These are phyloP conservation scores for Zygosaccharomyces rouxii DNA, from an alignment of 805 yeast genomes.

Conservation along the genomic window DNA sequence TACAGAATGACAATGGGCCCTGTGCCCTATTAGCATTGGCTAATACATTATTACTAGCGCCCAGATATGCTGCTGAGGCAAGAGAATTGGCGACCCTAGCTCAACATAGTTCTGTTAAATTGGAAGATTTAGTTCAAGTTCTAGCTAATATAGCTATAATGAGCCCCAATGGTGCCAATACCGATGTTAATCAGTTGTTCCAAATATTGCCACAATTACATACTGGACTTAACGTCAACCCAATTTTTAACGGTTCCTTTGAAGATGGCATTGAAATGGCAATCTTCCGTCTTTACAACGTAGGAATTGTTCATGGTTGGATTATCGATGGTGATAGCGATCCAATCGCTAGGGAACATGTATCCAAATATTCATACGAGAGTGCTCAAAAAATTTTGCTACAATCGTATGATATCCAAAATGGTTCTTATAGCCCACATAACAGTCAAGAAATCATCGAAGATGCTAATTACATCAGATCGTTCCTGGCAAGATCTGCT, in stretches of 20 bases:
- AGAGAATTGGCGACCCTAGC: slow-evolving; percentile 34
- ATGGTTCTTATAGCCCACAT: slow-evolving; percentile 23
- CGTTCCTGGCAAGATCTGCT: slow-evolving; percentile 56
- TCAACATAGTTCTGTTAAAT: slow-evolving; percentile 30
- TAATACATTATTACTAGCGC: slow-evolving; percentile 60
- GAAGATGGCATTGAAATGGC: slow-evolving; percentile 48
- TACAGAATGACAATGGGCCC: slow-evolving; percentile 83
- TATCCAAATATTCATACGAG: slow-evolving; percentile 50
- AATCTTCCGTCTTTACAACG: slow-evolving; percentile 54
- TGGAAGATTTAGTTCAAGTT: slow-evolving; percentile 43
- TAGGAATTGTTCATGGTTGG: slow-evolving; percentile 83
- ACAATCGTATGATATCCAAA: slow-evolving; percentile 39
- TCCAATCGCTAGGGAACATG: slow-evolving; percentile 33
- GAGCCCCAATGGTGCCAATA: slow-evolving; percentile 28
- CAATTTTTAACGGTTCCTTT: slow-evolving; percentile 62
- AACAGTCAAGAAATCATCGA: slow-evolving; percentile 29
- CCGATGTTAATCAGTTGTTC: slow-evolving; percentile 43
- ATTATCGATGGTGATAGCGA: slow-evolving; percentile 44
- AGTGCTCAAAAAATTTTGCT: slow-evolving; percentile 55
- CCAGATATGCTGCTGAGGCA: slow-evolving; percentile 26
- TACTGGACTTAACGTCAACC: slow-evolving; percentile 69
- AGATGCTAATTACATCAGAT: slow-evolving; percentile 37
- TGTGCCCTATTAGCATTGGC: slow-evolving; percentile 79
- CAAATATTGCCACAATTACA: slow-evolving; percentile 58
- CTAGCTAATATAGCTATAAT: slow-evolving; percentile 46